A percentile compares a stretch with the other conserved stretches of the same genome.
Evolutionary conservation across 225 moss, liverwort and hornwort genomes (phyloP).

Genomic region (Physcomitrellopsis africana): DNA sequence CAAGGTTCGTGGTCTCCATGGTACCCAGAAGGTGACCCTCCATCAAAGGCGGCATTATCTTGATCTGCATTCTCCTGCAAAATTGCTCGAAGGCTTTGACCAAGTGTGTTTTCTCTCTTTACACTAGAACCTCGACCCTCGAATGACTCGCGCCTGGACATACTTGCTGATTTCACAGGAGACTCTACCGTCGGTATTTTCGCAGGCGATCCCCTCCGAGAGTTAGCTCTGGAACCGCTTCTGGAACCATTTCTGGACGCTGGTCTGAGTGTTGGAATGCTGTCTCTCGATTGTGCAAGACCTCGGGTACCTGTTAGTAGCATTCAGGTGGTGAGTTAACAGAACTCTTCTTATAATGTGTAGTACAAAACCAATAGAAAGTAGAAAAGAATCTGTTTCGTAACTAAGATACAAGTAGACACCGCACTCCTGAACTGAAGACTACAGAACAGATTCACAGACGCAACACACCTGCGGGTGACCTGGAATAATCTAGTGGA

Average conservation of each 20-base stretch:
- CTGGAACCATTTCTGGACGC: constrained; percentile 42
- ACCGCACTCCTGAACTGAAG: not conserved
- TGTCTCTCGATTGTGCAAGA: constrained; percentile 32
- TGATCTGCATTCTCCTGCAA: constrained; percentile 59
- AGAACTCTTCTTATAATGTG: not conserved
- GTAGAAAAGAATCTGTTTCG: not conserved
- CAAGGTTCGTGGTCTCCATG: constrained; percentile 63
- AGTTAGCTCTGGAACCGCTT: constrained; percentile 42
- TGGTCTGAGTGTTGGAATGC: constrained; percentile 14
- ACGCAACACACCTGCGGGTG: constrained; percentile 48
- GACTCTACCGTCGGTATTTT: constrained; percentile 32
- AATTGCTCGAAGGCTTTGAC: constrained; percentile 59
- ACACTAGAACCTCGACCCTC: constrained; percentile 34
- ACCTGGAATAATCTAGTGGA: constrained; percentile 36
- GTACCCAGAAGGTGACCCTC: constrained; percentile 56
- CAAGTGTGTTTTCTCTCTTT: constrained; percentile 51
- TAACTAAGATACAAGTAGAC: not conserved
- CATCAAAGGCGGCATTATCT: constrained; percentile 35
- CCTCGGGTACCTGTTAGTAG: constrained; percentile 36
- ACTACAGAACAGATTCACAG: not conserved
- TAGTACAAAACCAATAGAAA: not conserved
- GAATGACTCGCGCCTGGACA: constrained; percentile 36
- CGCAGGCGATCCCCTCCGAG: constrained; percentile 56
- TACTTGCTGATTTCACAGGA: constrained; percentile 32
- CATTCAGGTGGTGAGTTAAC: not conserved